A percentile compares a stretch with the other conserved stretches of the same genome.
phyloP scores from a whole-genome alignment of 495 filamentous ascomycete genomes.

The Glutinoglossum americanum region DNA sequence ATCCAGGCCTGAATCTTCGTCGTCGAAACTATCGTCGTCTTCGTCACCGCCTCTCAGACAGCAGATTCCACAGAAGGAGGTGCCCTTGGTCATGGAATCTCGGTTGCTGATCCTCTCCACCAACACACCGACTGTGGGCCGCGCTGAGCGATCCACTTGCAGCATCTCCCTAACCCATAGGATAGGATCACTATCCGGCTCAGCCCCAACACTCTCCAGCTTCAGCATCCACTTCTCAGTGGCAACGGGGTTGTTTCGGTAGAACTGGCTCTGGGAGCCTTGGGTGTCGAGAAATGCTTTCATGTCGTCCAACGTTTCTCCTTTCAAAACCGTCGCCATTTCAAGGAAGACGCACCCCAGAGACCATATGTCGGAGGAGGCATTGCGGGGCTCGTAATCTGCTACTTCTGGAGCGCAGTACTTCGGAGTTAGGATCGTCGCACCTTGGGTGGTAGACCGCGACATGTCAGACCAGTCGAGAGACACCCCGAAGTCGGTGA shows the following conservation, averaged over 20 bases:
- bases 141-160: background rate
- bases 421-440: conserved; percentile 7
- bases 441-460: conserved; percentile 10
- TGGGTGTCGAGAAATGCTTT: background rate
- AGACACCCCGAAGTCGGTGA: conserved; percentile 23
- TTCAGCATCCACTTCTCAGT: background rate
- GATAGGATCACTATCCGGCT: too few species aligned
- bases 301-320: conserved; percentile 4
- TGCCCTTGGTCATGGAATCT: background rate
- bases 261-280: background rate
- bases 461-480: conserved; percentile 13
- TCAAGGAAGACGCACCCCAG: conserved; percentile 23
- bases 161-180: background rate
- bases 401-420: conserved; percentile 19
- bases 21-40: too few species aligned
- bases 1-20: too few species aligned
- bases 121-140: background rate
- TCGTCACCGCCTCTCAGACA: background rate
- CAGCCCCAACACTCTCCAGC: too few species aligned
- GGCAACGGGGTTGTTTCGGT: background rate
- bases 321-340: conserved; percentile 17
- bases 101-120: background rate
- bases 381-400: conserved; percentile 10
- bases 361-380: conserved; percentile 20
- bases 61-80: background rate